Base-by-base conservation (phyloP, 345 rosid species). In the Boechera stricta region DNA sequence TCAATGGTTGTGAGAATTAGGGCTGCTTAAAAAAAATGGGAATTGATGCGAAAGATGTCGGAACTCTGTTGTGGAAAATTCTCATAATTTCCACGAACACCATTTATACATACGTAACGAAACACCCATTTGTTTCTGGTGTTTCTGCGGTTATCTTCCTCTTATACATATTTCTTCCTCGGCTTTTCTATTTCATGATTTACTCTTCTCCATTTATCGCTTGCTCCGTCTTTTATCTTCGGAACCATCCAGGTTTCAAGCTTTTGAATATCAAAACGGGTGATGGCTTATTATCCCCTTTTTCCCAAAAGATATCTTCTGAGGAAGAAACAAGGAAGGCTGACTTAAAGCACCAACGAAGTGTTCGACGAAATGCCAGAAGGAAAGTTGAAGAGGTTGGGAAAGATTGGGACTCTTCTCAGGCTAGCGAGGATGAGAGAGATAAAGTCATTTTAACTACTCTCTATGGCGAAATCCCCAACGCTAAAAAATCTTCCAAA, bases 101-200 rank as follows among this genome's bases (percentile, higher is more conserved):
- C 45, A 45, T 76, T 18, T 83, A 33, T 54, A 72, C 31, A 67
- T 75, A 69, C 72, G 79, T 72, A 35, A 80, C 53, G 15, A 82
- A 74, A 63, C 62, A 82, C 59, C 97, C 98, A 28, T 9, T 78
- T 58, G 55, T 80, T 62, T 88, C 90, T 11, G 47, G 64, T 5
- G 70, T 75, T 38, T 64, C 79, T 11, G 42, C 75, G 1, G 21
- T 80, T 24, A 59, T 81, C 49, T 75, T 88, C 67, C 72, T 81
- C 45, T 65, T 93, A 6, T 88, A 82, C 67, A 29, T 84, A 29
- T 83, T 83, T 64, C 81, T 82, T 54, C 93, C 95, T 36, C 74
- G 79, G 7, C 71, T 85, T 64, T 88, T 93, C 84, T 73, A 38
- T 68, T 55, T 85, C 67, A 15, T 89, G 80, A 13, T 88, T 7